Evolutionary conservation across 176 grass and related monocot species (phyloP), one percentile per base, ranked within the genome.

Genomic region (Rhynchospora breviuscula): DNA sequence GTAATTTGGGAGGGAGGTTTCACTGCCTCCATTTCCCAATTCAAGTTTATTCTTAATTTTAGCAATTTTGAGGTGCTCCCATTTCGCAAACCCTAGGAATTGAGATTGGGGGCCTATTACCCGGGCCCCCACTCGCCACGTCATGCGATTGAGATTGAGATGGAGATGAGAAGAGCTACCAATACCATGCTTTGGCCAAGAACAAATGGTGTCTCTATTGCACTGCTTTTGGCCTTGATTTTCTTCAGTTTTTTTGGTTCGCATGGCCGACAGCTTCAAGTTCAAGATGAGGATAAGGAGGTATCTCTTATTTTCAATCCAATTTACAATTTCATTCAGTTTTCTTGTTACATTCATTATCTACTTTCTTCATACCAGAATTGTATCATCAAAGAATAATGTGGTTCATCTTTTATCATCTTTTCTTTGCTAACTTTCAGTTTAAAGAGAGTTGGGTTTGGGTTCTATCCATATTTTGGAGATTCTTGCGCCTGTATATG

Each of bases 171-270:
- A 67, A 68, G 48, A 54, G 12, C 53, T 54, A 54, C 14, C 3
- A 82, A 33, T 54, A 54, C 14, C 3, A 82, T 68, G 62, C 61
- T 47, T 65, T 82, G 60, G 46, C 60, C 12, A 64, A 82, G 44
- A 82, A 49, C 19, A 67, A 49, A 67, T 82, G 80, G 62, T 52
- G 80, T 29, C 57, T 66, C 60, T 8, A 31, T 51, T 66, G 21
- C 46, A 66, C 53, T 82, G 13, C 23, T 33, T 78, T 78, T 78
- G 49, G 54, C 13, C 49, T 31, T 78, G 51, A 78, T 78, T 57
- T 12, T 56, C 56, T 8, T 54, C 23, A 5, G 25, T 57, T 78
- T 54, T 21, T 33, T 78, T 78, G 48, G 73, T 78, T 78, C 23
- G 13, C 13, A 17, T 57, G 73, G 49, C 23, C 23, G 56, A 78